phyloP scores from a whole-genome alignment of 441 rosid genomes.

The Dalechampia spathulata region DNA sequence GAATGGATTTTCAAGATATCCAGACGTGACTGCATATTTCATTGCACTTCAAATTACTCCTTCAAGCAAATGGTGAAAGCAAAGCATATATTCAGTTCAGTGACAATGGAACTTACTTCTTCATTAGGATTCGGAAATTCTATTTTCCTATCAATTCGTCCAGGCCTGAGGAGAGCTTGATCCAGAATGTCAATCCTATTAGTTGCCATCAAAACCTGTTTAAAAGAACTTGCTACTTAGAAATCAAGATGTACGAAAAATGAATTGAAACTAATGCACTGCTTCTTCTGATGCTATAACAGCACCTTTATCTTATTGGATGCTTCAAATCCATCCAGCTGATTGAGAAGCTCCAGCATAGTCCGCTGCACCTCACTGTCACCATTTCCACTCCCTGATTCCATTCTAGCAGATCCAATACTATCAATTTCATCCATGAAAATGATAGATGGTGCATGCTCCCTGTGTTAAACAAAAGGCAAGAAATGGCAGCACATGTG shows the following conservation, averaged over 20 bases:
- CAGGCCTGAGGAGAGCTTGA: constrained; percentile 95
- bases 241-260: background rate
- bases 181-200: constrained; percentile 93
- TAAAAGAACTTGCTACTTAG: constrained; percentile 4
- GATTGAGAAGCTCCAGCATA: constrained; percentile 97
- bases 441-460: constrained; percentile 92
- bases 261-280: background rate
- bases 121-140: constrained; percentile 96
- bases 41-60: background rate
- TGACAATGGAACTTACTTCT: constrained; percentile 37
- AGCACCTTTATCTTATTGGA: constrained; percentile 95
- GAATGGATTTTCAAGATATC: constrained; percentile 86
- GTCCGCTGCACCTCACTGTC: constrained; percentile 95
- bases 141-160: constrained; percentile 92
- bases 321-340: constrained; percentile 93
- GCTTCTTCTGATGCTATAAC: background rate
- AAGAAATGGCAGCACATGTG: background rate
- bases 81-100: background rate
- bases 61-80: no score
- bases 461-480: constrained; percentile 33
- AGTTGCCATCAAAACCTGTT: constrained; percentile 91
- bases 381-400: constrained; percentile 94
- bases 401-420: constrained; percentile 95
- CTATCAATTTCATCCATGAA: constrained; percentile 97
- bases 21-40: constrained; percentile 54